Evolutionary conservation across 352 stramenopile species (phyloP), one percentile per base, ranked within the genome.

Genomic region (Albugo candida): DNA sequence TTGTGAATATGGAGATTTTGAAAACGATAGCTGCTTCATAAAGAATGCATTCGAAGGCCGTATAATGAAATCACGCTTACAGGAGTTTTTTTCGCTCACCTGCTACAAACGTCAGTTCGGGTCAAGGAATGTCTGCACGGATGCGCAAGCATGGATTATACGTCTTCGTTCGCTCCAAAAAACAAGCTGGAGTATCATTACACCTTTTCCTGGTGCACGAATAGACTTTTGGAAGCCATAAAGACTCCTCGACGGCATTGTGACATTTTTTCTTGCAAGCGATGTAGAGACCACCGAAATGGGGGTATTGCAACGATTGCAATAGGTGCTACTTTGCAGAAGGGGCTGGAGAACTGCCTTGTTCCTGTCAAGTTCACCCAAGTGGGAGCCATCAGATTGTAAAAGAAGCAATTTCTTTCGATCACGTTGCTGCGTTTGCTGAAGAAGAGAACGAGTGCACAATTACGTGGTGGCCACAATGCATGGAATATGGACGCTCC

Each of bases 11-110:
- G 45, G 69, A 83, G 31, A 69, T 70, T 13, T 47, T 88, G 41
- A 56, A 83, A 53, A 81, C 48, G 76, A 88, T 52, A 61, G 65
- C 49, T 88, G 76, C 54, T 88, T 88, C 53, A 88, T 88, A 73
- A 72, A 88, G 61, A 88, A 88, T 46, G 67, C 85, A 41, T 81
- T 67, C 45, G 84, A 85, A 64, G 85, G 71, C 34, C 67, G 76
- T 47, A 73, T 86, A 64, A 88, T 88, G 76, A 70, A 82, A 42
- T 51, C 60, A 50, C 67, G 75, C 13, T 61, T 88, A 38, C 66
- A 85, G 47, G 76, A 88, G 48, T 48, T 54, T 13, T 13, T 69
- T 88, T 40, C 50, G 5, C 69, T 85, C 41, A 70, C 76, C 44
- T 88, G 76, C 48, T 83, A 69, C 52, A 43, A 58, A 18, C 36